These are phyloP conservation scores for Rhododendron williamsianum DNA, from an alignment of 148 eudicot species.

Conservation along the genomic window DNA sequence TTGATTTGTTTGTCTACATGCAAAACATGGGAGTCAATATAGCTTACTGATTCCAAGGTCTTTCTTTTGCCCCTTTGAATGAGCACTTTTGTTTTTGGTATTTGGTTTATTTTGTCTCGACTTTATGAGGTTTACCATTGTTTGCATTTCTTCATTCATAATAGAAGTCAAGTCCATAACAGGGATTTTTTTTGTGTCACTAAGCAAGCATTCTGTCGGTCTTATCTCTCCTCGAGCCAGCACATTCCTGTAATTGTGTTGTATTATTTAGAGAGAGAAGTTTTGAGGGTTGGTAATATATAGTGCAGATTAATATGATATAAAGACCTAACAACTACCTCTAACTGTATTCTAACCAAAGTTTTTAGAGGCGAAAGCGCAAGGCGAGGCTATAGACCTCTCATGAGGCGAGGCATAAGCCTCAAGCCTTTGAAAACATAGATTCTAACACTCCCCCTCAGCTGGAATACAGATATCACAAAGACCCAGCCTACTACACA, in stretches of 20 bases:
- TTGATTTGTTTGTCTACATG: constrained; percentile 77
- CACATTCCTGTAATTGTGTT: neutral
- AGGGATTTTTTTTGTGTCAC: neutral
- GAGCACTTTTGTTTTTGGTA: neutral
- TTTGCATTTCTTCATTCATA: neutral
- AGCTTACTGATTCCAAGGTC: constrained; percentile 86
- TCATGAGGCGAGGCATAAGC: too few species aligned
- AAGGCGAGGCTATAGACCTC: too few species aligned
- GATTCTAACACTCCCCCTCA: too few species aligned
- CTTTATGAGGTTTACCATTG: neutral
- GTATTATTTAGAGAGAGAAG: too few species aligned
- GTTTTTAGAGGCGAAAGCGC: too few species aligned
- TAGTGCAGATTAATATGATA: too few species aligned
- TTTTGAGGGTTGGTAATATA: too few species aligned
- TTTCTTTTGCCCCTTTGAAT: neutral
- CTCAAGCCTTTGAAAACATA: too few species aligned
- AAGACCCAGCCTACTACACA: too few species aligned
- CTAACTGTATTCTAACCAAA: neutral
- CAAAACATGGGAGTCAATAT: constrained; percentile 88
- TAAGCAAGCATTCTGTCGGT: neutral
- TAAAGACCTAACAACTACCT: too few species aligned
- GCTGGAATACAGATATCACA: too few species aligned
- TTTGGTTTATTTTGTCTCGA: neutral
- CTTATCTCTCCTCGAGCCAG: neutral
- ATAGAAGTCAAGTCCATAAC: neutral